Conservation (phyloP, 257 asterid genomes). For the Nicotiana obtusifolia region DNA sequence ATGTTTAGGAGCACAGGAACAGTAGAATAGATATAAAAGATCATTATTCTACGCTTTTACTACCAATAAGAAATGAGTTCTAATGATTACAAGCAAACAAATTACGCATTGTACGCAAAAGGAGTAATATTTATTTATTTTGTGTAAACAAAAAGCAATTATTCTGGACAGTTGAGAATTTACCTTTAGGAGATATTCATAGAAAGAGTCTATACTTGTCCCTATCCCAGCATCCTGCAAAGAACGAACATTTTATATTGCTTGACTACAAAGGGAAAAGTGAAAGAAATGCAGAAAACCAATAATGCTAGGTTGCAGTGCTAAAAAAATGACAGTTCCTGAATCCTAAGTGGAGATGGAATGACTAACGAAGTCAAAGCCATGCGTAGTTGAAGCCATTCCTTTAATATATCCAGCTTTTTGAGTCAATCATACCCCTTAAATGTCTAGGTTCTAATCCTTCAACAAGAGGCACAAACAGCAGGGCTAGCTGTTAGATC, state of each 20-base stretch:
- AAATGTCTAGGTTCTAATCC: not conserved
- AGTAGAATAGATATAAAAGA: not conserved
- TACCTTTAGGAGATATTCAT: conserved; percentile 94
- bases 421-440: not conserved
- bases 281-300: not conserved
- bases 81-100: not conserved
- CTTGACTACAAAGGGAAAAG: conserved; percentile 1
- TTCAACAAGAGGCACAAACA: not conserved
- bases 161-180: conserved; percentile 13
- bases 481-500: not conserved
- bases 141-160: not conserved
- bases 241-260: conserved; percentile 23
- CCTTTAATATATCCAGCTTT: not conserved
- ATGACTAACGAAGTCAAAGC: conserved; percentile 1
- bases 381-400: not conserved
- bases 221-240: conserved; percentile 99
- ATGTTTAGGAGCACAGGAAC: not conserved
- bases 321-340: not conserved
- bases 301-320: not conserved
- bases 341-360: not conserved
- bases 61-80: not conserved
- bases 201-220: conserved; percentile 96
- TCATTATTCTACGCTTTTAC: not conserved
- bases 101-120: not conserved
- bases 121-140: not conserved